A percentile compares a stretch with the other conserved stretches of the same genome.
Conservation (phyloP, 2,329 filamentous ascomycete genomes). For the Ambrosiella xylebori region DNA sequence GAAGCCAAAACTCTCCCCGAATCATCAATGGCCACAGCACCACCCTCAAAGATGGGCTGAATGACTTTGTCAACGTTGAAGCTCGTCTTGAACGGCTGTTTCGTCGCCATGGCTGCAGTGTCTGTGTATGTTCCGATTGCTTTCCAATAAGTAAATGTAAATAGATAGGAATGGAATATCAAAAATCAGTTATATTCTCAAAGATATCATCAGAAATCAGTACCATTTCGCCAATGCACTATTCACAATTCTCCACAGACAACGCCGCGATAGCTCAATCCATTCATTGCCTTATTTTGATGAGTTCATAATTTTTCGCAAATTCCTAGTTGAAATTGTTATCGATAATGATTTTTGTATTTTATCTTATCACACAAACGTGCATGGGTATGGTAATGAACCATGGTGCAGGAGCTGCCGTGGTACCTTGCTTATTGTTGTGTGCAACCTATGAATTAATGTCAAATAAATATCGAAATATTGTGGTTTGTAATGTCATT, state of each 20-base stretch:
- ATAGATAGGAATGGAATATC: not conserved
- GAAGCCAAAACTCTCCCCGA: conserved; percentile 70
- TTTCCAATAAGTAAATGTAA: not conserved
- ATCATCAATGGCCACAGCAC: conserved; percentile 67
- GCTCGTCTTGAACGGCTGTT: conserved; percentile 60
- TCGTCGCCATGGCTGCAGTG: conserved; percentile 35
- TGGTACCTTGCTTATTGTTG: not conserved
- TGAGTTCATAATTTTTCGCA: conserved; percentile 9
- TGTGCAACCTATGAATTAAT: too few species aligned
- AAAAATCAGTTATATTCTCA: not conserved
- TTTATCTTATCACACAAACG: conserved; percentile 10
- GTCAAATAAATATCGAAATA: too few species aligned
- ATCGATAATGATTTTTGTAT: conserved; percentile 6
- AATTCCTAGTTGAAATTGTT: conserved; percentile 14
- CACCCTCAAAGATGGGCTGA: conserved; percentile 86
- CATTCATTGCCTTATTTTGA: not conserved
- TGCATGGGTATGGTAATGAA: not conserved
- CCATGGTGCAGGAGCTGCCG: not conserved
- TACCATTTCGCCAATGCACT: not conserved
- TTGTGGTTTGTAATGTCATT: too few species aligned
- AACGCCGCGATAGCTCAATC: not conserved
- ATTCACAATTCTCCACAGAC: not conserved
- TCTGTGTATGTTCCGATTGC: not conserved
- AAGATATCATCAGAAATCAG: conserved; percentile 1
- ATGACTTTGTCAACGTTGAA: conserved; percentile 74